Evolutionary conservation across 2,329 filamentous ascomycete genomes (phyloP).

Genomic region (Plectosphaerella sp.): DNA sequence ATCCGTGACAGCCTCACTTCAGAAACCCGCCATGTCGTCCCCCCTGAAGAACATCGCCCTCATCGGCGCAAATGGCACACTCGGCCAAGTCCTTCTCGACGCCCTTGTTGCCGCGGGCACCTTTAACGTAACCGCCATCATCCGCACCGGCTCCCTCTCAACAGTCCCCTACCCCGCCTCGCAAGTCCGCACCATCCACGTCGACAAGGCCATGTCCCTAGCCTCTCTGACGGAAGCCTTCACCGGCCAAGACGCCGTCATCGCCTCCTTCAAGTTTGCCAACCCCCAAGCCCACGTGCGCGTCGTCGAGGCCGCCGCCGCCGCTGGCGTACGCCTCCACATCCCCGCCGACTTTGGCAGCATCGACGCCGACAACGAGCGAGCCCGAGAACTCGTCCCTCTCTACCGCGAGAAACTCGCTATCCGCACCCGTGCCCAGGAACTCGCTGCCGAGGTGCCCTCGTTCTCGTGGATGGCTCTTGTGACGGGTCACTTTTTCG

Average conservation of each 20-base stretch:
- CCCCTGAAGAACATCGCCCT: slow-evolving; percentile 24
- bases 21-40: slow-evolving; percentile 20
- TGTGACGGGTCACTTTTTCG: slow-evolving; percentile 35
- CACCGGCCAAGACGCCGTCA: slow-evolving; percentile 28
- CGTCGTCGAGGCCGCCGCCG: slow-evolving; percentile 29
- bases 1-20: neutral
- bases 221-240: slow-evolving; percentile 24
- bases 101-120: slow-evolving; percentile 21
- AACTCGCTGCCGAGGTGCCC: slow-evolving; percentile 15
- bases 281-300: slow-evolving; percentile 24
- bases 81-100: slow-evolving; percentile 26
- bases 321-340: slow-evolving; percentile 28
- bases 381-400: slow-evolving; percentile 28
- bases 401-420: slow-evolving; percentile 28
- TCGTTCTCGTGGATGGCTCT: slow-evolving; percentile 31
- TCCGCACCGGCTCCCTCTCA: slow-evolving; percentile 26
- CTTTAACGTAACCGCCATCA: slow-evolving; percentile 27
- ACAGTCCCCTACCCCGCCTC: slow-evolving; percentile 11
- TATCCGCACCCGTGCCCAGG: slow-evolving; percentile 24
- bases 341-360: slow-evolving; percentile 37
- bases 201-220: slow-evolving; percentile 24
- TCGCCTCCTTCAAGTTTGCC: slow-evolving; percentile 26
- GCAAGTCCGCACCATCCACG: slow-evolving; percentile 14
- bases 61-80: slow-evolving; percentile 31
- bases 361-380: slow-evolving; percentile 27